Evolutionary conservation across 2,329 filamentous ascomycete species (phyloP).

Genomic region (Nakataea oryzae): DNA sequence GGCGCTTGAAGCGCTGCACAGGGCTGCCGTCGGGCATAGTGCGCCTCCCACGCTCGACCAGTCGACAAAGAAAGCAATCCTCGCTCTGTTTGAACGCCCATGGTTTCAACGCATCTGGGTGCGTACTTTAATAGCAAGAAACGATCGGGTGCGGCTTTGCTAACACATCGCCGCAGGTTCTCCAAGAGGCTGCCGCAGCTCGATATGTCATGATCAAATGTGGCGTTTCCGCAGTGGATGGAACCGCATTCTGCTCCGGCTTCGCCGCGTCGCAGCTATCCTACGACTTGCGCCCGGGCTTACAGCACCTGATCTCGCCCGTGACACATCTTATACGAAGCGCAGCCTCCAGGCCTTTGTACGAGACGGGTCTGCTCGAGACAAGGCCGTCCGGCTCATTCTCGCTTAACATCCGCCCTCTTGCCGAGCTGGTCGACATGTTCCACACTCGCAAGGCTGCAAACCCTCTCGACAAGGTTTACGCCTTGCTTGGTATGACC

Average conservation of each 20-base stretch:
- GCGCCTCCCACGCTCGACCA: too few species aligned
- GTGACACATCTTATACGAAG: not conserved
- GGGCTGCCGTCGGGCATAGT: too few species aligned
- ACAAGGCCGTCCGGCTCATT: not conserved
- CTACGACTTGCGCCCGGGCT: not conserved
- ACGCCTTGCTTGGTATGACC: not conserved
- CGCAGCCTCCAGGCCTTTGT: not conserved
- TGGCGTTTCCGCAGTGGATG: not conserved
- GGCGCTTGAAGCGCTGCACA: too few species aligned
- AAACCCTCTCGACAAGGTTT: not conserved
- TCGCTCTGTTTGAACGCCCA: too few species aligned
- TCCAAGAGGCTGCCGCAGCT: not conserved
- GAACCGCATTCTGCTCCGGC: not conserved
- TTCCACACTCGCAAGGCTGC: not conserved
- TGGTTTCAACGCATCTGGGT: too few species aligned
- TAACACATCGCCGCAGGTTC: not conserved
- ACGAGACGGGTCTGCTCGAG: not conserved
- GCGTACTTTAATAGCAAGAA: not conserved
- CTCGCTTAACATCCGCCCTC: not conserved
- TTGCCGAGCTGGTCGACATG: not conserved
- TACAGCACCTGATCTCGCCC: not conserved
- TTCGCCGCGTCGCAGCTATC: not conserved
- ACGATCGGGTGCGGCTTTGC: not conserved
- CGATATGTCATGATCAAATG: not conserved
- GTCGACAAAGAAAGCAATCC: too few species aligned